Percentiles rank a stretch among this genome's conserved stretches.
Conservation (phyloP, 1,284 basidiomycete genomes). For the Ceratobasidium sp. region DNA sequence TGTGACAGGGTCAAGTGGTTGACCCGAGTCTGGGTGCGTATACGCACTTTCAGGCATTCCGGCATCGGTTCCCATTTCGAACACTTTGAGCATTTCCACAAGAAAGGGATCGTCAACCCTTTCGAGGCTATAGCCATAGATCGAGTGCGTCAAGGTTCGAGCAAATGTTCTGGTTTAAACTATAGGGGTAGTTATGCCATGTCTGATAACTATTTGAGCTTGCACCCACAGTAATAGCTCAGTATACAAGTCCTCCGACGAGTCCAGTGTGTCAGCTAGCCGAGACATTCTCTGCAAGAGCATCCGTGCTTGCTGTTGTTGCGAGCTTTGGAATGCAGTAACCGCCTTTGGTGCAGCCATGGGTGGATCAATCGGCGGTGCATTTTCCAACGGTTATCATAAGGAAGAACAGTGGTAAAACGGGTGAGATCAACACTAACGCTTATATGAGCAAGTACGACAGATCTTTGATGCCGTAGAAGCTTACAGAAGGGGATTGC, state of each 20-base stretch:
- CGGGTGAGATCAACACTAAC: not conserved
- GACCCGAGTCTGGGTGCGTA: no score
- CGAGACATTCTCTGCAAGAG: not conserved
- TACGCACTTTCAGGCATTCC: not conserved
- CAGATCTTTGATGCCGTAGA: not conserved
- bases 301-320: not conserved
- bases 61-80: not conserved
- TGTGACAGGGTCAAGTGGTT: no score
- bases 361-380: constrained; percentile 7
- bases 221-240: not conserved
- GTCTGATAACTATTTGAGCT: not conserved
- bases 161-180: constrained; percentile 11
- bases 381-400: not conserved
- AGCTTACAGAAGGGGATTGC: constrained; percentile 6
- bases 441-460: not conserved
- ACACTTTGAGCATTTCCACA: not conserved
- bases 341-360: not conserved
- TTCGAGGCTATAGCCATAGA: constrained; percentile 6
- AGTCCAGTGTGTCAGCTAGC: not conserved
- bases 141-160: not conserved
- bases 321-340: not conserved
- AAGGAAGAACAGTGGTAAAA: not conserved
- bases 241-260: not conserved
- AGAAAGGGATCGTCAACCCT: constrained; percentile 2
- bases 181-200: not conserved